These are phyloP conservation scores for Pseudoturritis turrita DNA, from an alignment of 345 rosid species.

Conservation along the genomic window DNA sequence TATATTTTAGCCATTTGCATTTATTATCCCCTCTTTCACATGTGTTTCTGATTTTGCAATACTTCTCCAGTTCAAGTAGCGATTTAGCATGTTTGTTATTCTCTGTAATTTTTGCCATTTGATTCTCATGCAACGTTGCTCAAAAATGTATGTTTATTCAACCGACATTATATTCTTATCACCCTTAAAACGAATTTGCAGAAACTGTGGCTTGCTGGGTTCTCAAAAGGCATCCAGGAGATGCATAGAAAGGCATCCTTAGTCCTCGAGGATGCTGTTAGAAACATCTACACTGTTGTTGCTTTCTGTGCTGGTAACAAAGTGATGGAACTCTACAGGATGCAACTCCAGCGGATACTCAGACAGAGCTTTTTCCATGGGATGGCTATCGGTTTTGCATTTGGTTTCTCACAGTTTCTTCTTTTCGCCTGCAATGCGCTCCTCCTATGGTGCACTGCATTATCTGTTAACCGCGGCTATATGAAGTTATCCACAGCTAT, in stretches of 20 bases:
- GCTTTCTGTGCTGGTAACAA: constrained; percentile 99
- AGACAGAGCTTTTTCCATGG: constrained; percentile 87
- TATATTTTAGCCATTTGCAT: not conserved
- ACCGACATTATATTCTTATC: constrained; percentile 29
- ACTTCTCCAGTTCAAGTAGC: not conserved
- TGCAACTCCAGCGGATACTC: constrained; percentile 77
- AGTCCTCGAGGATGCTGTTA: constrained; percentile 99
- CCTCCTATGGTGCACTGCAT: constrained; percentile 92
- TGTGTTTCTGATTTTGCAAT: not conserved
- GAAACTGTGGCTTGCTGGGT: constrained; percentile 99
- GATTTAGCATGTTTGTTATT: not conserved
- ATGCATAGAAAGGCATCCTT: constrained; percentile 98
- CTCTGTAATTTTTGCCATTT: not conserved
- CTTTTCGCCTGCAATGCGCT: constrained; percentile 98
- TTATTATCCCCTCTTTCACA: not conserved
- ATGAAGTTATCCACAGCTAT: constrained; percentile 70
- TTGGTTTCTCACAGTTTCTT: constrained; percentile 99
- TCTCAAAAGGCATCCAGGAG: constrained; percentile 98
- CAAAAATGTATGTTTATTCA: not conserved
- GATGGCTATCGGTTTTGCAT: constrained; percentile 91
- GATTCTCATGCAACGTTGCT: not conserved
- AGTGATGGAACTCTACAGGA: constrained; percentile 95
- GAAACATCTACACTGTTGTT: constrained; percentile 96
- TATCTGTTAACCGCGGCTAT: constrained; percentile 44
- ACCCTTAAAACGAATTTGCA: constrained; percentile 33